Evolutionary conservation across 73 alveolate species (phyloP).

Genomic region (Halteria grandinella): DNA sequence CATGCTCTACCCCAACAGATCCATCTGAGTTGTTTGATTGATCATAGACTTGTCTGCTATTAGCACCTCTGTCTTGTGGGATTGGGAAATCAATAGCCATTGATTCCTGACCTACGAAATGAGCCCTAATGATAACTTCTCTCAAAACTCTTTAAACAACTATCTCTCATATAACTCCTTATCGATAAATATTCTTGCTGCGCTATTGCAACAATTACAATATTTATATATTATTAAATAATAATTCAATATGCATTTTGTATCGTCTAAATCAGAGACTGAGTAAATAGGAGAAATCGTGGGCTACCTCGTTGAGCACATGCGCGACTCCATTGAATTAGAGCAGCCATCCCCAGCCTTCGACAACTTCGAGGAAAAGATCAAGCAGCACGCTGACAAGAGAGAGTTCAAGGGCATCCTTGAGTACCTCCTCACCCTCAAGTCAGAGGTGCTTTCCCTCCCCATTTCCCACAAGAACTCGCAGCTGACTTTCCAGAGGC

Average conservation of each 20-base stretch:
- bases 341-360: neutral
- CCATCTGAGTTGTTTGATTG: conserved; percentile 1
- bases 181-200: too few species aligned
- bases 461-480: conserved; percentile 45
- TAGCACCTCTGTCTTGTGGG: too few species aligned
- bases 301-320: neutral
- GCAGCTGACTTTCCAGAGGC: conserved; percentile 26
- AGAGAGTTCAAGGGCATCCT: conserved; percentile 31
- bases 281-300: conserved; percentile 30
- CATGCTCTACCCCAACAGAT: conserved; percentile 85
- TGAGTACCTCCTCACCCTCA: conserved; percentile 18
- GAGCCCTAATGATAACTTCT: too few species aligned
- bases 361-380: conserved; percentile 29
- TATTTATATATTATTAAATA: conserved; percentile 8
- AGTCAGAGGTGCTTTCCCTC: neutral
- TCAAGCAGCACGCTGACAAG: neutral
- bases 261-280: conserved; percentile 18
- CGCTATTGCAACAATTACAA: too few species aligned
- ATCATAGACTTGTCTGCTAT: neutral
- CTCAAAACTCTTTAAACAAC: too few species aligned
- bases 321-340: neutral
- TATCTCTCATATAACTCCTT: too few species aligned
- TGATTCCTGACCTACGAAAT: too few species aligned
- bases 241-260: conserved; percentile 55
- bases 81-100: too few species aligned